Conservation (phyloP, 768 basidiomycete genomes). For the Trametes sanguinea region DNA sequence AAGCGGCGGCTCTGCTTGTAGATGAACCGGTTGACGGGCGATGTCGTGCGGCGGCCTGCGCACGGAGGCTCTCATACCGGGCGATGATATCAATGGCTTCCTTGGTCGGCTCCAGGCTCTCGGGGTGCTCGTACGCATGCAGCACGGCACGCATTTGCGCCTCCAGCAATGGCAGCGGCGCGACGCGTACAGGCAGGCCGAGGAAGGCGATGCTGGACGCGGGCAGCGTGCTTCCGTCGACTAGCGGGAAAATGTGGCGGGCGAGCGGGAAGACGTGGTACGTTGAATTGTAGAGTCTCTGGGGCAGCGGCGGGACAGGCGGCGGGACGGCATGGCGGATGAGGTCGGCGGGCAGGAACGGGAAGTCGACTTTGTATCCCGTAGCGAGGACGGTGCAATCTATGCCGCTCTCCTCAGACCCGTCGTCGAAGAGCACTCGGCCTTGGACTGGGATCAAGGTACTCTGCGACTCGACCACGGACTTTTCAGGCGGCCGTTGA, state of each 20-base stretch:
- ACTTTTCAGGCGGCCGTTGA: slow-evolving; percentile 27
- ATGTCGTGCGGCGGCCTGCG: slow-evolving; percentile 18
- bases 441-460: slow-evolving; percentile 42
- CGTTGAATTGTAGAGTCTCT: slow-evolving; percentile 61
- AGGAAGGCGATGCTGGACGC: slow-evolving; percentile 62
- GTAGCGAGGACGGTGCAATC: slow-evolving; percentile 75
- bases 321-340: slow-evolving; percentile 42
- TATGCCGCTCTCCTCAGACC: slow-evolving; percentile 52
- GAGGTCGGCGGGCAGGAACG: slow-evolving; percentile 54
- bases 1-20: neutral
- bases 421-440: slow-evolving; percentile 60
- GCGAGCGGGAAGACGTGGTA: slow-evolving; percentile 72
- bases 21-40: neutral
- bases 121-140: slow-evolving; percentile 54
- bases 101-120: slow-evolving; percentile 46
- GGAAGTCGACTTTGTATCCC: slow-evolving; percentile 66
- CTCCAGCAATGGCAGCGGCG: slow-evolving; percentile 78
- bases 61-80: slow-evolving; percentile 48
- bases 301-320: slow-evolving; percentile 49
- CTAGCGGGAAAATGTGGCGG: slow-evolving; percentile 66
- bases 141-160: slow-evolving; percentile 70
- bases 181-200: slow-evolving; percentile 57
- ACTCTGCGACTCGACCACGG: slow-evolving; percentile 46
- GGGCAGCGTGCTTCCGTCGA: slow-evolving; percentile 40
- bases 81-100: slow-evolving; percentile 53